Evolutionary conservation across 2,329 filamentous ascomycete genomes (phyloP).

Genomic region (Blumeriella jaapii): DNA sequence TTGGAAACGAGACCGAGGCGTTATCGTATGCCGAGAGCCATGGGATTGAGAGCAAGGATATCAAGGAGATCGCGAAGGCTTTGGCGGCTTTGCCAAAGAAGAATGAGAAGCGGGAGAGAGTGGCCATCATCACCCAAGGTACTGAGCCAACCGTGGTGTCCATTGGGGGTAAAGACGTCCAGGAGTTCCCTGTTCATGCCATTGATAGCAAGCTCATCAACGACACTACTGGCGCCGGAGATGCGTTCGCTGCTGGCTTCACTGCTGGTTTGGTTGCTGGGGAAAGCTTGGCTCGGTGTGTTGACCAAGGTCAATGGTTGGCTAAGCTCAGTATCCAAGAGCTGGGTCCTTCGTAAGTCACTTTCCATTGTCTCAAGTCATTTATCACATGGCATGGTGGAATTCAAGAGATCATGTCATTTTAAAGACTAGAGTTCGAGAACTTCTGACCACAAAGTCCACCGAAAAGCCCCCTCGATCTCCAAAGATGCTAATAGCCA

Average conservation of each 20-base stretch:
- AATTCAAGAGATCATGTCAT: no score
- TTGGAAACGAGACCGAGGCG: constrained; percentile 96
- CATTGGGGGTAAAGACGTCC: constrained; percentile 57
- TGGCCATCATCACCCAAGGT: constrained; percentile 90
- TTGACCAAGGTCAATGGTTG: constrained; percentile 96
- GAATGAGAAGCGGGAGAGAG: constrained; percentile 72
- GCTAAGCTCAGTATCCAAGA: constrained; percentile 90
- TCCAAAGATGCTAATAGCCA: constrained; percentile 16
- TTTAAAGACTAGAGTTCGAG: no score
- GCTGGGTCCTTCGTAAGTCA: constrained; percentile 83
- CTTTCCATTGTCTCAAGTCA: constrained; percentile 6
- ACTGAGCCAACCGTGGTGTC: constrained; percentile 84
- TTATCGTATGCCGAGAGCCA: constrained; percentile 78
- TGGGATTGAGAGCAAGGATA: constrained; percentile 60
- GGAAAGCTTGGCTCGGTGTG: constrained; percentile 62
- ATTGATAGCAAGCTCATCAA: constrained; percentile 72
- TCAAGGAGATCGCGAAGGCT: constrained; percentile 74
- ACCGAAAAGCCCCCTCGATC: neutral
- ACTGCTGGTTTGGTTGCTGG: constrained; percentile 79
- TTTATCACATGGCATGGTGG: neutral
- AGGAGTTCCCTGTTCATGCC: constrained; percentile 69
- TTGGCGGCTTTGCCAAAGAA: constrained; percentile 86
- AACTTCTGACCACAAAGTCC: no score
- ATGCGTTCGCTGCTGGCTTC: constrained; percentile 93
- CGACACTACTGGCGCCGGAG: constrained; percentile 94